Evolutionary conservation across 305 asterid genomes (phyloP).

Genomic region (Caryopteris hybrid): DNA sequence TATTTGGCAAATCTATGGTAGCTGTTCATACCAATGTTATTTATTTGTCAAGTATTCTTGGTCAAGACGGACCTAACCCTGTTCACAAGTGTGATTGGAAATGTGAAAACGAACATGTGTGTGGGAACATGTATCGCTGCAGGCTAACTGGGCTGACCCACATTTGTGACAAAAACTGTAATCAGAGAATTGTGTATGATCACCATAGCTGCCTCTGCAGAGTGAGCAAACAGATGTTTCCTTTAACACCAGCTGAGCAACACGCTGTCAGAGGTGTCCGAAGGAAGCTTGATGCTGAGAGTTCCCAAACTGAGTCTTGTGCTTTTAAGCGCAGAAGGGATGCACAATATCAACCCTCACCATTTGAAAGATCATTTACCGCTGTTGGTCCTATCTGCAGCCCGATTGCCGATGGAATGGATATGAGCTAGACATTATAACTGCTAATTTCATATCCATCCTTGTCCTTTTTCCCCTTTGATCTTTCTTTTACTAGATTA

Average conservation of each 20-base stretch:
- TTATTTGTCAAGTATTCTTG: slow-evolving; percentile 87
- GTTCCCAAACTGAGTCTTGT: slow-evolving; percentile 53
- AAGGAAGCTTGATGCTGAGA: slow-evolving; percentile 78
- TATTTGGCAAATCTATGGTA: slow-evolving; percentile 82
- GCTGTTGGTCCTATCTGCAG: slow-evolving; percentile 81
- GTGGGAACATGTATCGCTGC: slow-evolving; percentile 97
- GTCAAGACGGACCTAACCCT: slow-evolving; percentile 93
- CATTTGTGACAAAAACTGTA: slow-evolving; percentile 96
- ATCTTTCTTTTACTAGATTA: slow-evolving; percentile 30
- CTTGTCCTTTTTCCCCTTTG: slow-evolving; percentile 21
- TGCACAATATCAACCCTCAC: slow-evolving; percentile 73
- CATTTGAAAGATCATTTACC: slow-evolving; percentile 83
- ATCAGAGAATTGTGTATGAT: slow-evolving; percentile 87
- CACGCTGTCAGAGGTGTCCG: slow-evolving; percentile 85
- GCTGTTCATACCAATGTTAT: slow-evolving; percentile 80
- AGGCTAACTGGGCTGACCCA: slow-evolving; percentile 84
- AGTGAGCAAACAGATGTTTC: slow-evolving; percentile 71
- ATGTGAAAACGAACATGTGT: slow-evolving; percentile 78
- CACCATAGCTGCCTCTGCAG: slow-evolving; percentile 89
- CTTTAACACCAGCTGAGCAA: slow-evolving; percentile 64
- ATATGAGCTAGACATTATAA: slow-evolving; percentile 57
- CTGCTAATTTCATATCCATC: slow-evolving; percentile 32
- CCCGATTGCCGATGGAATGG: slow-evolving; percentile 92
- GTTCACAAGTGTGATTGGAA: slow-evolving; percentile 99
- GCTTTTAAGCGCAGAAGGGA: slow-evolving; percentile 90